phyloP scores from a whole-genome alignment of 1,139 yeast genomes.

The Martiniozyma asiatica region DNA sequence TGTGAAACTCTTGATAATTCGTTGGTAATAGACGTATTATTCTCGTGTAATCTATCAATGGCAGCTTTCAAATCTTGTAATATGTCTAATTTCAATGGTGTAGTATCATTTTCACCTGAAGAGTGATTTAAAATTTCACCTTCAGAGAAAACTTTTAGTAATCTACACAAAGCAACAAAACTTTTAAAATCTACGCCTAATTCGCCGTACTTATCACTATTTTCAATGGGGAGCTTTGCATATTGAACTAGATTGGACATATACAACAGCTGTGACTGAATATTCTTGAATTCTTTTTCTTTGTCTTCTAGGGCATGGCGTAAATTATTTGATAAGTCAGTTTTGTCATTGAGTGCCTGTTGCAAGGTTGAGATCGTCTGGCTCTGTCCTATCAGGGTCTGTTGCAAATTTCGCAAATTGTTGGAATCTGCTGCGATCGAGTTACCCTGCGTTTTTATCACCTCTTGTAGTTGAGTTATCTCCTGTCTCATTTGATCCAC shows the following conservation, averaged over 20 bases:
- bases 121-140: not conserved
- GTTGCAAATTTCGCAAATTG: not conserved
- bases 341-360: not conserved
- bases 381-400: not conserved
- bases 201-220: not conserved
- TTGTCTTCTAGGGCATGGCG: not conserved
- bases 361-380: not conserved
- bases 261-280: constrained; percentile 3
- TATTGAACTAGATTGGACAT: constrained; percentile 1
- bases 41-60: constrained; percentile 1
- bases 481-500: constrained; percentile 1
- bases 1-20: constrained; percentile 2
- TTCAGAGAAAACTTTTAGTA: constrained; percentile 2
- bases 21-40: not conserved
- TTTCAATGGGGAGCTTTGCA: not conserved
- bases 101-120: not conserved
- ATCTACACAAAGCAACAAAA: constrained; percentile 3
- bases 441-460: not conserved
- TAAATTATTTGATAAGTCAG: not conserved
- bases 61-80: too few relatives aligned
- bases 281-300: not conserved
- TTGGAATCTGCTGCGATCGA: not conserved
- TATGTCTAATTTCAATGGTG: not conserved
- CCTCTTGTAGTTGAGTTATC: constrained; percentile 1
- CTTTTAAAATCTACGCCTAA: constrained; percentile 1